Evolutionary conservation across 2,329 filamentous ascomycete species (phyloP), one percentile per base, ranked within the genome.

Genomic region (Talaromyces sp.): DNA sequence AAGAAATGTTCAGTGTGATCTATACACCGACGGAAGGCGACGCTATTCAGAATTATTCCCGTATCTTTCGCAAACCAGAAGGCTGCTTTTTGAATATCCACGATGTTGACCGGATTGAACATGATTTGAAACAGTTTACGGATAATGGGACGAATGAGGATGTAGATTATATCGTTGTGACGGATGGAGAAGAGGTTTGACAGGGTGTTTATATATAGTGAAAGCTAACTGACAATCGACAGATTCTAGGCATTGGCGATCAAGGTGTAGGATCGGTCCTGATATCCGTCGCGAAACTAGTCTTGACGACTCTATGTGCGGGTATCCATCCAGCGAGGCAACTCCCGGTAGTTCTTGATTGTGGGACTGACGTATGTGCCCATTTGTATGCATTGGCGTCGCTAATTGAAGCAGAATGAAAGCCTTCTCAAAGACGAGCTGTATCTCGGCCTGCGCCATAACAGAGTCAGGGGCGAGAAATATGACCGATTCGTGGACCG

Each of bases 1-100:
- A 90, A 68, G 92, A 96, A 73, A 95, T 96, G 90, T 93, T 96
- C 73, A 87, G 89, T 47, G 82, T 96, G n/a, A 91, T 96, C 33
- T 97, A 96, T 73, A 96, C 93, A 0, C 93, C 93, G 0, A 96
- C 93, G 0, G 92, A 96, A 78, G 92, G 91, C 9, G 91, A 96
- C 47, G 93, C 93, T 0, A 96, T 96, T 60, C 87, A 91, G 69
- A 90, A 93, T 68, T 96, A 91, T 73, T 95, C 91, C 0, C 81
- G 88, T 0, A 75, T 95, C 0, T 96, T 96, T 72, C 82, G 93
- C 11, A 83, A 86, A 19, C 91, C 92, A 0, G 90, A 94, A 69
- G 93, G 93, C 0, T 92, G 91, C 70, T 96, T 92, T 69, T 77
- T 96, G 60, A 92, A 90, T 70, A 90, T 96, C 57, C 81, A 87